Percentiles rank a stretch among this genome's conserved stretches.
Conservation (phyloP, 371 early-diverging fungal species). For the Smittium mucronatum region DNA sequence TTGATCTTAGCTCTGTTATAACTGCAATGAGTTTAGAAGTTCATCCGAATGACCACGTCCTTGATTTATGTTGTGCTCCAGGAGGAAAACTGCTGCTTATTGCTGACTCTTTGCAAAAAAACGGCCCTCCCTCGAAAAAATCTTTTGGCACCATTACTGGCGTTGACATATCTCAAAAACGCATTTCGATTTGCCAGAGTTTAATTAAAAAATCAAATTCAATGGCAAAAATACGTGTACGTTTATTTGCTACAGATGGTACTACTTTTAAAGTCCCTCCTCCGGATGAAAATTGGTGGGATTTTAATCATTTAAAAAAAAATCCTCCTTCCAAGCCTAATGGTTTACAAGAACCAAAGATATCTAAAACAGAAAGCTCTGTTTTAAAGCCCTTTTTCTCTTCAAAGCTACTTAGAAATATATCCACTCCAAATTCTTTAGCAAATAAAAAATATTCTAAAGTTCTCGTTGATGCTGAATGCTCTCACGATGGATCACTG, state of each 20-base stretch:
- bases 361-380: background rate
- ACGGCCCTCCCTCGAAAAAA: background rate
- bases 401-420: constrained; percentile 47
- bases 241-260: constrained; percentile 66
- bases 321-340: background rate
- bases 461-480: constrained; percentile 91
- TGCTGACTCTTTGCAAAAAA: constrained; percentile 33
- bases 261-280: constrained; percentile 59
- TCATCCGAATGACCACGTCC: constrained; percentile 51
- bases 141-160: constrained; percentile 73
- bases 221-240: constrained; percentile 21
- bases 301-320: constrained; percentile 16
- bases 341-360: background rate
- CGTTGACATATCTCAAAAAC: constrained; percentile 66
- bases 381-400: constrained; percentile 60
- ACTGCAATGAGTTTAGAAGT: constrained; percentile 49
- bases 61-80: constrained; percentile 65
- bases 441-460: constrained; percentile 1
- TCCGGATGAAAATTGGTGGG: constrained; percentile 39
- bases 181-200: constrained; percentile 44
- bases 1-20: constrained; percentile 72
- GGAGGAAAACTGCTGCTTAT: constrained; percentile 75
- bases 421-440: constrained; percentile 34
- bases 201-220: constrained; percentile 23
- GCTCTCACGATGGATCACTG: constrained; percentile 92